Percentiles rank a stretch among this genome's conserved stretches.
phyloP scores from a whole-genome alignment of 148 eudicot species.

The Camellia sinensis region DNA sequence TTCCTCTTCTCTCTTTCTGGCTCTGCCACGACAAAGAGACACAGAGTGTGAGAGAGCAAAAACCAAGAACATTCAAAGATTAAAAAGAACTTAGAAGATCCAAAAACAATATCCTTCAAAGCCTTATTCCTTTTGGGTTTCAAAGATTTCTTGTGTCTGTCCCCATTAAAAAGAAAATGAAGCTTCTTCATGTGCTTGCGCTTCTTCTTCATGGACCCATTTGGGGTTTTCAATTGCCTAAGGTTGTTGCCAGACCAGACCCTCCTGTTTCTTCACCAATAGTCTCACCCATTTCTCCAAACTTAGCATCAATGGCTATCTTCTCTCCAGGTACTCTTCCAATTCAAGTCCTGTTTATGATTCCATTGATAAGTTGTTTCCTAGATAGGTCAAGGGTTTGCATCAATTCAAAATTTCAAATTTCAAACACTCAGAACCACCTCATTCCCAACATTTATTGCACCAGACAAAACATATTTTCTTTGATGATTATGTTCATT shows the following conservation, averaged over 20 bases:
- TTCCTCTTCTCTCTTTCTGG: background rate
- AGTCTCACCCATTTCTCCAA: conserved; percentile 14
- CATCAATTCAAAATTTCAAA: conserved; percentile 5
- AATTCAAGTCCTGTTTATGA: too few species aligned
- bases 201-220: conserved; percentile 28
- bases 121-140: background rate
- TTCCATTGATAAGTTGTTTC: background rate
- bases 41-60: background rate
- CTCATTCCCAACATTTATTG: conserved; percentile 7
- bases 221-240: conserved; percentile 20
- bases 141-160: background rate
- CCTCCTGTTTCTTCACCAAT: conserved; percentile 11
- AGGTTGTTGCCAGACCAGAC: conserved; percentile 21
- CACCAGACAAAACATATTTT: background rate
- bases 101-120: background rate
- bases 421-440: background rate
- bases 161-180: conserved; percentile 12
- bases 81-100: background rate
- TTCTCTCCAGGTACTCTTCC: conserved; percentile 46
- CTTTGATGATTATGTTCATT: background rate
- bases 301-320: conserved; percentile 36
- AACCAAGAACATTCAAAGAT: background rate
- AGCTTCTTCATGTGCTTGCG: conserved; percentile 20
- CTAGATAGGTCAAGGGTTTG: background rate
- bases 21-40: background rate